Conservation (phyloP, 495 filamentous ascomycete genomes). For the Poronia punctata region DNA sequence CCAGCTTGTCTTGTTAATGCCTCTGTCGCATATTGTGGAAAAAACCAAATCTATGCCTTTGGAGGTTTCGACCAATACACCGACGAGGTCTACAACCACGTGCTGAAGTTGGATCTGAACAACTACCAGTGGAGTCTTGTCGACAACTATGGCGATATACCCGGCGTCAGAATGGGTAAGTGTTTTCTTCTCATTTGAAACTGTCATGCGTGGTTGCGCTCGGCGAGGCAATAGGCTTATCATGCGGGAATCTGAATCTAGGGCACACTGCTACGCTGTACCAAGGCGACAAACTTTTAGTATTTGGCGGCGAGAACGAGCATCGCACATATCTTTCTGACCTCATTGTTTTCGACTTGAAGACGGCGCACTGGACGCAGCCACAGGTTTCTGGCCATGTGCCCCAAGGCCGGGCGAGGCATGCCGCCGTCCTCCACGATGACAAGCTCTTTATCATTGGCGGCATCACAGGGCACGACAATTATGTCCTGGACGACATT, state of each 20-base stretch:
- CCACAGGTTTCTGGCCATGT: conserved; percentile 75
- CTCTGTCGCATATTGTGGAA: conserved; percentile 92
- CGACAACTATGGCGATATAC: conserved; percentile 98
- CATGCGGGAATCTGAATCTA: conserved; percentile 27
- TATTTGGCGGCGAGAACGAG: conserved; percentile 97
- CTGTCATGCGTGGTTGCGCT: too few species aligned
- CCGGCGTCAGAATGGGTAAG: conserved; percentile 94
- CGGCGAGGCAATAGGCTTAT: conserved; percentile 5
- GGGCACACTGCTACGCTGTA: conserved; percentile 95
- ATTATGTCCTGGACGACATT: conserved; percentile 85
- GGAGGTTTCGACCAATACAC: conserved; percentile 99
- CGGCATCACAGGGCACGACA: conserved; percentile 81
- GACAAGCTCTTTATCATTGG: conserved; percentile 94
- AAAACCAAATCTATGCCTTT: conserved; percentile 95
- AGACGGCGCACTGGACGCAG: conserved; percentile 88
- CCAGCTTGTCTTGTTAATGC: conserved; percentile 96
- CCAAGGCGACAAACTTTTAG: conserved; percentile 85
- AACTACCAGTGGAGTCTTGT: conserved; percentile 89
- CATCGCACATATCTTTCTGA: conserved; percentile 92
- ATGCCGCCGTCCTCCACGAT: conserved; percentile 90
- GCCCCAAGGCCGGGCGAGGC: conserved; percentile 82
- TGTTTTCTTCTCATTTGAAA: too few species aligned
- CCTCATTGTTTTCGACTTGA: conserved; percentile 90
- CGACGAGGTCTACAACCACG: conserved; percentile 98
- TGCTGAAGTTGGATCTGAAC: conserved; percentile 76